phyloP scores from a whole-genome alignment of 805 yeast species.

The Candida caryicola region DNA sequence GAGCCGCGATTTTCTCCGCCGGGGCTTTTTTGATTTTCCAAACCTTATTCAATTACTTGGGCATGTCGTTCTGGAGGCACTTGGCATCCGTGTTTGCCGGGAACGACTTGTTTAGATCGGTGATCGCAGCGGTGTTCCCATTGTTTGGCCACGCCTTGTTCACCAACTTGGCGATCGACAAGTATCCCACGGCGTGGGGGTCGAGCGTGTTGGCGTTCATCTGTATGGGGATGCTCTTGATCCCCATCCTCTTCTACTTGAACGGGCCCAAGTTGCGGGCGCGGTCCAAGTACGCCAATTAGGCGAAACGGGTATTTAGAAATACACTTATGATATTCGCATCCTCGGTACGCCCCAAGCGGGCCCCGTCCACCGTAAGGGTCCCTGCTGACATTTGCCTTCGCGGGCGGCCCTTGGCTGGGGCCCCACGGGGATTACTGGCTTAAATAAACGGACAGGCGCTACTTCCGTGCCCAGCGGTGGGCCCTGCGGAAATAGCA shows the following conservation, averaged over 20 bases:
- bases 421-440: too few species aligned
- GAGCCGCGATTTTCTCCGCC: constrained; percentile 17
- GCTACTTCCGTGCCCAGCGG: too few species aligned
- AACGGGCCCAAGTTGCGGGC: constrained; percentile 46
- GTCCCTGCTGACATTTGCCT: too few species aligned
- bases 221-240: constrained; percentile 39
- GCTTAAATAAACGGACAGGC: too few species aligned
- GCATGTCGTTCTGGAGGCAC: constrained; percentile 46
- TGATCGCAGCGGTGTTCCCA: constrained; percentile 59
- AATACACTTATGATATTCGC: too few species aligned
- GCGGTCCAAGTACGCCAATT: constrained; percentile 34
- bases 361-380: too few species aligned
- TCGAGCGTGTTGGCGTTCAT: constrained; percentile 47
- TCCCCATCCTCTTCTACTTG: constrained; percentile 46
- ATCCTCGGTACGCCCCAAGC: too few species aligned
- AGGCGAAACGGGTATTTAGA: background rate
- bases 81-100: constrained; percentile 61
- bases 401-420: too few species aligned
- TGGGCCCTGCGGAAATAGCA: too few species aligned
- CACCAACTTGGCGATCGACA: constrained; percentile 42
- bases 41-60: constrained; percentile 48
- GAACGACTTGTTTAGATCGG: constrained; percentile 49
- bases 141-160: constrained; percentile 63
- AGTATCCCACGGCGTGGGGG: constrained; percentile 62
- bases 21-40: constrained; percentile 44